Evolutionary conservation across 805 yeast species (phyloP).

Genomic region (Schwanniomyces pseudopolymorphus): DNA sequence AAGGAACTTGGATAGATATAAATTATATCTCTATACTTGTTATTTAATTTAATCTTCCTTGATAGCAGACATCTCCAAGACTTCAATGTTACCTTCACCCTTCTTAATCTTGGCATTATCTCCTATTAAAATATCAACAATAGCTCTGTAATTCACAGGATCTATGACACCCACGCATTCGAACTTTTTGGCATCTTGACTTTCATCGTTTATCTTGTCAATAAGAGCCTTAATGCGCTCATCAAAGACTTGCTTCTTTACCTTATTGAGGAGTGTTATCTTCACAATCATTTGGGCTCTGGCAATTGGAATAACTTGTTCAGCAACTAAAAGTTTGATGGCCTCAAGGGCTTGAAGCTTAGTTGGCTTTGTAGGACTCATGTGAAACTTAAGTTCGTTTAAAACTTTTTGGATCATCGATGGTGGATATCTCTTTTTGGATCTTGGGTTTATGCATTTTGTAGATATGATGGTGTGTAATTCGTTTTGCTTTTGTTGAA

Average conservation of each 20-base stretch:
- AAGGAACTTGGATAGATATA: too few species aligned
- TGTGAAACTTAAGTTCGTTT: slow-evolving; percentile 73
- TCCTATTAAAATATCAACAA: slow-evolving; percentile 60
- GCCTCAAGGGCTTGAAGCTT: slow-evolving; percentile 92
- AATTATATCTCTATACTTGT: neutral
- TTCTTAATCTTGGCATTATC: slow-evolving; percentile 42
- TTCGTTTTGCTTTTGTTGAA: slow-evolving; percentile 74
- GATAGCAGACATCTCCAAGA: slow-evolving; percentile 85
- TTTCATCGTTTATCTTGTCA: slow-evolving; percentile 39
- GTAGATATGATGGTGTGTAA: slow-evolving; percentile 80
- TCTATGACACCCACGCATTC: slow-evolving; percentile 67
- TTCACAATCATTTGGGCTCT: slow-evolving; percentile 91
- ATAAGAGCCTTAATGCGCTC: slow-evolving; percentile 34
- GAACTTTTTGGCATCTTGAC: slow-evolving; percentile 48
- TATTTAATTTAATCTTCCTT: slow-evolving; percentile 39
- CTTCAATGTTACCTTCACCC: slow-evolving; percentile 71
- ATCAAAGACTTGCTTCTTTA: slow-evolving; percentile 40
- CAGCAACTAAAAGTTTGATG: slow-evolving; percentile 68
- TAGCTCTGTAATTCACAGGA: slow-evolving; percentile 75
- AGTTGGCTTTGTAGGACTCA: slow-evolving; percentile 70
- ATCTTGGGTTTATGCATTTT: slow-evolving; percentile 87
- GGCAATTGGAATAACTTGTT: slow-evolving; percentile 88
- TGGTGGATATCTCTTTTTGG: slow-evolving; percentile 90
- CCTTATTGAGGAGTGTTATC: slow-evolving; percentile 56
- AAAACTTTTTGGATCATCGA: slow-evolving; percentile 89